These are phyloP conservation scores for Herpetomonas samuelpessoai DNA, from an alignment of 208 protist species.

Conservation along the genomic window DNA sequence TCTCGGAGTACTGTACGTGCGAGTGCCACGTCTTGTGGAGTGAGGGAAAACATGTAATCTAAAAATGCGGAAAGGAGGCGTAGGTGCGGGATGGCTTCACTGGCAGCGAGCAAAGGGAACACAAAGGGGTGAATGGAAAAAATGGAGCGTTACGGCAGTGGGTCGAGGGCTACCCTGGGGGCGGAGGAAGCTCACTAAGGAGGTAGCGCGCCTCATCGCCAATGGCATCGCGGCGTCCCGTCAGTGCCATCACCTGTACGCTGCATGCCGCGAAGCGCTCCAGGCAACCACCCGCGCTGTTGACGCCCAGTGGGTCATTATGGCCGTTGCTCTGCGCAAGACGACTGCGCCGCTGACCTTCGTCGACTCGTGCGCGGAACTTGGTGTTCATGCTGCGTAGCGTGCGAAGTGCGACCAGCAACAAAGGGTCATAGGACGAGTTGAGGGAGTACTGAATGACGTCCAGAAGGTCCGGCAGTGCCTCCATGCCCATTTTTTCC, in stretches of 20 bases:
- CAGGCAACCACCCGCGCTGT: slow-evolving; percentile 30
- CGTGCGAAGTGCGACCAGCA: slow-evolving; percentile 48
- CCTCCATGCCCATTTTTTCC: slow-evolving; percentile 53
- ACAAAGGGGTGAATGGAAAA: too few species aligned
- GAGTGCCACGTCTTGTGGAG: too few species aligned
- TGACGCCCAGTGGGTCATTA: slow-evolving; percentile 34
- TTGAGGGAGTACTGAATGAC: slow-evolving; percentile 45
- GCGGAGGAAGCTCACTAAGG: slow-evolving; percentile 36
- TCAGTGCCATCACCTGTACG: slow-evolving; percentile 30
- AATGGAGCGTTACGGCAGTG: too few species aligned
- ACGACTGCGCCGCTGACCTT: slow-evolving; percentile 41
- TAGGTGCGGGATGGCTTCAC: too few species aligned
- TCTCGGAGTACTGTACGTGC: too few species aligned
- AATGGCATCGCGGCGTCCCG: slow-evolving; percentile 46
- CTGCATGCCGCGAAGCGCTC: slow-evolving; percentile 34
- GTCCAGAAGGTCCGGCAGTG: slow-evolving; percentile 51
- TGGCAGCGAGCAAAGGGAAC: too few species aligned
- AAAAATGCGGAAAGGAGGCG: too few species aligned
- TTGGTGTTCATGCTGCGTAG: slow-evolving; percentile 55
- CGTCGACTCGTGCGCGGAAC: slow-evolving; percentile 55
- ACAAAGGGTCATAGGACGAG: slow-evolving; percentile 35
- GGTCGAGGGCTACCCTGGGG: slow-evolving; percentile 14
- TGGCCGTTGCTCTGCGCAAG: slow-evolving; percentile 38
- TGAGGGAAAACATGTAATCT: too few species aligned
- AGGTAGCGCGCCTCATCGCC: slow-evolving; percentile 48